Base-by-base conservation (phyloP, 169 alveolate species). In the Plasmodium billcollinsi region DNA sequence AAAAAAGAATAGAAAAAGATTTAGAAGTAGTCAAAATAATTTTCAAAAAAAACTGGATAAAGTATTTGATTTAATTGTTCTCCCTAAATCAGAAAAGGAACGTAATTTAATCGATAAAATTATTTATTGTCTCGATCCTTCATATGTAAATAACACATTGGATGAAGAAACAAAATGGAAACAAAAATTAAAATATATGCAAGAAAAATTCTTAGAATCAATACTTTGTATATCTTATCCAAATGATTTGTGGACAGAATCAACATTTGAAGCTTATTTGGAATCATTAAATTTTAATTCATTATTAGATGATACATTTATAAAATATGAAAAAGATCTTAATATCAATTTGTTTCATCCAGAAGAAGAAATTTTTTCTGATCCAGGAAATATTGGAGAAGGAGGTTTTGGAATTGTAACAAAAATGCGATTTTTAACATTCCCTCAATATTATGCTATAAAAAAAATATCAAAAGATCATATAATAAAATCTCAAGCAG, bases 341-440 rank as follows among this genome's bases (percentile, higher is more conserved):
- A 47, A 33, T 61, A 80, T 80, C 4, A 29, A 80, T 69, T 69
- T 69, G 58, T 80, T 80, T 80, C 90, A 66, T 15, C 21, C 15
- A 14, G 90, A 80, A 29, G 90, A 80, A 62, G 76, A 80, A 45
- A 58, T 80, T 12, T 80, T 80, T 69, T 80, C 90, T 1, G 90
- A 80, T 58, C 73, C 59, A 49, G 90, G 90, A 54, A 80, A 80
- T 47, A 80, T 80, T 67, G 90, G 90, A 56, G 90, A 80, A 47
- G 90, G 90, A 1, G 90, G 90, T 18, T 80, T 80, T 47, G 90
- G 90, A 49, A 67, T 80, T 58, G 90, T 80, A 1, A 80, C 90
- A n/a, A 80, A 80, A 69, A 80, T 80, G 90, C 33, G 83, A 72
- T 80, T 80, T 62, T 69, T 80, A 56, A 20, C 45, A 3, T 54